Base-by-base conservation (phyloP, 306 rosid species). In the Dryas alaskensis region DNA sequence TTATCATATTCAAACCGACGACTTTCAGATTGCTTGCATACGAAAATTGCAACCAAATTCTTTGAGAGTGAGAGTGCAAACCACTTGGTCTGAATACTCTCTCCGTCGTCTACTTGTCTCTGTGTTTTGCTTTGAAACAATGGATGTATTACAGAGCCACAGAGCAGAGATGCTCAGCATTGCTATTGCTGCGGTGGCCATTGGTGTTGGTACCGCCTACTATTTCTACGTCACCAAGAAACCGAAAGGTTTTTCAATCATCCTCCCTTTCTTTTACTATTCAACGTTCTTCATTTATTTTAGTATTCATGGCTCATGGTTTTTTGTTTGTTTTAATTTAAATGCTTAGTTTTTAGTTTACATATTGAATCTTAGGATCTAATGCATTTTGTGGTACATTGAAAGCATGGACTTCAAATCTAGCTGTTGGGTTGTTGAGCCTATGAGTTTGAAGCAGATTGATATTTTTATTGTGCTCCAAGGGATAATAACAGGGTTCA, bases 181-280 rank as follows among this genome's bases (percentile, higher is more conserved):
- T 25, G 80, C 84, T 10, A 69, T 83, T 9, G 91, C 91, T 70
- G 78, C 83, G 4, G 84, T 77, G 25, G 89, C 91, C 65, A 51
- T 89, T 67, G 78, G 84, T 39, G 87, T 80, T 44, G 89, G 81
- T 27, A 81, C 91, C 55, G 88, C 89, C 60, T 87, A 83, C 84
- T 89, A 81, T 72, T 87, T 73, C 77, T 87, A 83, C 68, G 65
- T 87, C 84, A 70, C 78, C 87, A 89, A 83, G 58, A 89, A 85
- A 78, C 82, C 86, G 2, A 87, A 81, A 85, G 84, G 88, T 85
- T 72, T 61, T 39, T 65, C 37, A 4, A 10, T 19, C 39, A 25
- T 37, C 45, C 64, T 67, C 65, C 31, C 19, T 65, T 25, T 22
- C 50, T 2, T 13, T 6, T 10, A 31, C 6, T 53, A 51, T 10